A percentile compares a stretch with the other conserved stretches of the same genome.
Conservation (phyloP, 2,329 filamentous ascomycete genomes). For the Aspergillus aculeatinus region DNA sequence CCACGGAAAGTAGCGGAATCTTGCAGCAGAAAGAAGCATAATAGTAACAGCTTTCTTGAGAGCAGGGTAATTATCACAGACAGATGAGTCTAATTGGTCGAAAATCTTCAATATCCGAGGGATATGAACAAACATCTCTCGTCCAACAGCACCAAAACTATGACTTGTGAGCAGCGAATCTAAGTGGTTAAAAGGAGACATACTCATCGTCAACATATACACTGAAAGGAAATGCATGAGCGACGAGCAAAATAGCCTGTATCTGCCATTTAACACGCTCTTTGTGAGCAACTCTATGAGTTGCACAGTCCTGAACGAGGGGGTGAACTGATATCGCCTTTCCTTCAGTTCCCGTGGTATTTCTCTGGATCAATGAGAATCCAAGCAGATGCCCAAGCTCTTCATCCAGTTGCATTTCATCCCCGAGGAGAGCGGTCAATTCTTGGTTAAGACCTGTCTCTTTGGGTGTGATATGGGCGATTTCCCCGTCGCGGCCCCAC, state of each 20-base stretch:
- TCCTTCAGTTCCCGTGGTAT: conserved; percentile 4
- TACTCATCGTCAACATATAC: no score
- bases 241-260: conserved; percentile 4
- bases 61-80: no score
- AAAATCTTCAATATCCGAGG: no score
- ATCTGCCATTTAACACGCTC: conserved; percentile 6
- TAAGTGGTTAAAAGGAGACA: background rate
- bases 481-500: conserved; percentile 16
- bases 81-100: no score
- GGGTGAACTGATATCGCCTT: conserved; percentile 16
- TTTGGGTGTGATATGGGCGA: conserved; percentile 4
- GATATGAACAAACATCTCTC: no score
- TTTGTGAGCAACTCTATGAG: background rate
- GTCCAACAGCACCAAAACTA: no score
- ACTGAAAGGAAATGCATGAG: conserved; percentile 6
- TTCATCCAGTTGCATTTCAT: conserved; percentile 7
- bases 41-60: no score
- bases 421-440: no score
- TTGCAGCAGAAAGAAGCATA: no score
- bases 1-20: no score
- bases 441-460: no score
- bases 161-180: background rate
- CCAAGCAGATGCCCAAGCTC: conserved; percentile 17
- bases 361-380: conserved; percentile 17
- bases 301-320: conserved; percentile 17